Evolutionary conservation across 768 basidiomycete species (phyloP), one percentile per base, ranked within the genome.

Genomic region (Panaeolus cyanescens): DNA sequence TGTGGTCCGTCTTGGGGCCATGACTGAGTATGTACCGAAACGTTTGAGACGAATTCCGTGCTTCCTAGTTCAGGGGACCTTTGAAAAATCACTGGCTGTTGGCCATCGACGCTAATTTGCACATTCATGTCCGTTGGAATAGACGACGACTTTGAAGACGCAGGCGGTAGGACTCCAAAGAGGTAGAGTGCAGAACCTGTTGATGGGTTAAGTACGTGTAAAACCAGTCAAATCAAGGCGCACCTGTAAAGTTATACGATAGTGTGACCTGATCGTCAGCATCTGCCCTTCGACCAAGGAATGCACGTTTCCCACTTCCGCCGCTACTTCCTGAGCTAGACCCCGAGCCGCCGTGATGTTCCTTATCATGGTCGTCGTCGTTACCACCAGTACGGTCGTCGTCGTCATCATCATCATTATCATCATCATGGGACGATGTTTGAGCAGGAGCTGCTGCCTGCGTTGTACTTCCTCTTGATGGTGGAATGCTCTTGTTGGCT

Each of bases 171-270:
- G 36, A 82, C 65, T 36, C 75, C 78, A 65, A 72, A 85, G 25
- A 86, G 65, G 62, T 79, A 84, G 22, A 85, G 69, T 7, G 80
- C 81, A 25, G 79, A 76, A 10, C 84, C 84, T 85, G 65, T n/a
- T 36, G 32, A 19, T 60, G 50, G 31, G 45, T 53, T 62, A 28
- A 55, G 54, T 59, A 60, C 30, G 36, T 1, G 31, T 2, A 32
- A 12, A n/a, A 20, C 54, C 32, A 15, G 39, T n/a, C 36, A 45
- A 8, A 12, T 13, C 1, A 36, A 30, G 30, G 17, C 13, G 15
- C 50, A 80, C 82, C 83, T 28, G 70, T 80, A 61, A 84, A 85
- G 28, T 77, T 78, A 57, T 80, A 77, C 75, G 20, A 80, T 75
- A 28, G 74, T 62, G 7, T 62, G 56, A 61, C 76, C 75, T 13